A percentile compares a stretch with the other conserved stretches of the same genome.
Conservation (phyloP, 345 rosid species). For the Chamaenerion angustifolium region DNA sequence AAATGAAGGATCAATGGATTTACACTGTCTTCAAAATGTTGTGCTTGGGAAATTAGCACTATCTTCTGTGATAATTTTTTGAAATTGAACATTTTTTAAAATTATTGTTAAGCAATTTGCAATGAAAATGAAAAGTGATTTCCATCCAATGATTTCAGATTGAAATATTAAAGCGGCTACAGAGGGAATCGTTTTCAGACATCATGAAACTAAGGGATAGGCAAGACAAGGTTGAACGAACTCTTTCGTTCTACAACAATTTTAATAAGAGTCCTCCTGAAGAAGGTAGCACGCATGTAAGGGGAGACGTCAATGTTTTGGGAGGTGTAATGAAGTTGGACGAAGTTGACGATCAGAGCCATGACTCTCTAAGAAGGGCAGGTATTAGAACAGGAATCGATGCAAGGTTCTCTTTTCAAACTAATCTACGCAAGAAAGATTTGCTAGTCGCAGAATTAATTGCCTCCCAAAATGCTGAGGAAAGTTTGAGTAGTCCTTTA, state of each 20-base stretch:
- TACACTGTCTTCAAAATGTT: too few species aligned
- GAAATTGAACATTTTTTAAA: background rate
- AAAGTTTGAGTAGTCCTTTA: constrained; percentile 12
- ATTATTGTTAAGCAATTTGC: background rate
- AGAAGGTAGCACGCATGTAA: constrained; percentile 48
- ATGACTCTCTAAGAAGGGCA: constrained; percentile 31
- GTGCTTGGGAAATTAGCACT: too few species aligned
- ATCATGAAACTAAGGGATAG: constrained; percentile 77
- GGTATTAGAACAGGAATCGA: constrained; percentile 51
- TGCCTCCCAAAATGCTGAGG: constrained; percentile 29
- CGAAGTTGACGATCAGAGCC: constrained; percentile 26
- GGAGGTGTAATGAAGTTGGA: constrained; percentile 49
- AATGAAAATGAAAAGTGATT: background rate
- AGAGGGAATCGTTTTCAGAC: constrained; percentile 75
- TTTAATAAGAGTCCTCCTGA: constrained; percentile 50
- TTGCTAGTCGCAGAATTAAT: constrained; percentile 50
- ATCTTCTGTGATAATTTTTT: too few species aligned
- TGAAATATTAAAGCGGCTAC: constrained; percentile 88
- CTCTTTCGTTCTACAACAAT: constrained; percentile 35
- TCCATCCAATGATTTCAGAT: constrained; percentile 29
- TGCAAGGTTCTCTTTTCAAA: constrained; percentile 57
- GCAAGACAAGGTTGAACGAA: constrained; percentile 68
- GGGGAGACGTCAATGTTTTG: constrained; percentile 56
- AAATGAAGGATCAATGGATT: too few species aligned
- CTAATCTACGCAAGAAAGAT: constrained; percentile 40